Base-by-base conservation (phyloP, 202 grass and related monocot species). In the Musa balbisiana region DNA sequence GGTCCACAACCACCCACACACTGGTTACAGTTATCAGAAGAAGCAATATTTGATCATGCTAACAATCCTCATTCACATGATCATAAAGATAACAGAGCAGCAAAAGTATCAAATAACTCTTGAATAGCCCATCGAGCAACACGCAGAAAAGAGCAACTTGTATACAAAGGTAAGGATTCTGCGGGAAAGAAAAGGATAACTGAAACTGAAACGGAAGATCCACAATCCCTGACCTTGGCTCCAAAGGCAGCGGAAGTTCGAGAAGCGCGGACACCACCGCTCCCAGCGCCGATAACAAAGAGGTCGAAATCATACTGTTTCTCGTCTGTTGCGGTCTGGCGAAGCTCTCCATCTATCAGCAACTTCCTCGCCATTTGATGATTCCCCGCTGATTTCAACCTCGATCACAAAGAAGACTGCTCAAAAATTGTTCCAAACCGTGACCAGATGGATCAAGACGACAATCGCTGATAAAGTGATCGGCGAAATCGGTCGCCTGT, bases 251-350 rank as follows among this genome's bases (percentile, higher is more conserved):
- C 90, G 25, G 93, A 79, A 64, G 70, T 86, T 71, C 93, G 90
- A 16, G 93, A 91, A 24, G 88, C 90, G 50, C 93, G 90, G 25
- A 91, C 88, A 76, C 93, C 93, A 62, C 93, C 93, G 54, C 93
- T 97, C 10, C 93, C 93, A 9, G 93, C 93, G 15, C 93, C 93
- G 70, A 97, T 93, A 55, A 97, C 93, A 68, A 97, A 97, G 9
- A 97, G 83, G 49, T 97, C 90, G 51, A 89, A 93, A 64, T 97
- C 90, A 76, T 93, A 91, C 26, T 54, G 58, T 58, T 55, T 73
- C 4, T 3, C 74, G 23, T 62, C 81, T 15, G 62, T 23, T 3
- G n/a, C 78, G 10, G 62, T 55, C 15, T 19, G 19, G 27, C 55
- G 52, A 52, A 43, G 52, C 75, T 91, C 84, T 62, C 82, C 90